Base-by-base conservation (phyloP, 2,329 filamentous ascomycete species). In the Eurotiales sp. region DNA sequence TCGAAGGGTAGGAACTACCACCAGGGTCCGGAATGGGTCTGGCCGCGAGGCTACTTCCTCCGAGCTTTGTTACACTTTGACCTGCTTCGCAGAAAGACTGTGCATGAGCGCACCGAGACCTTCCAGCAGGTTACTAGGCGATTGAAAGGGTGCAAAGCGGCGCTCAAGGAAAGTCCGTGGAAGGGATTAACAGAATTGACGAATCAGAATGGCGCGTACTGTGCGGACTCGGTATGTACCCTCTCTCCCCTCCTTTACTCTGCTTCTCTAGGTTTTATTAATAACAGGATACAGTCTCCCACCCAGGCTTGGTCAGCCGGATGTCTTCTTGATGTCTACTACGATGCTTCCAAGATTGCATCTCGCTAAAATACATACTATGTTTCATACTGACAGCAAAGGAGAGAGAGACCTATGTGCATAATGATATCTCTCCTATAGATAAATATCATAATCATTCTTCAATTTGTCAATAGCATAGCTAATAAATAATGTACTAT, bases 1-100 rank as follows among this genome's bases (percentile, higher is more conserved):
- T 84, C 87, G 60, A 97, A 97, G 72, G 93, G 93, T 45, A 81
- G 93, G 51, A 99, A 97, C 72, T 99, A 99, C 72, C 93, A 99
- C 70, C 92, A 97, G 69, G 93, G 93, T 4, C 95, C 93, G 0
- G 93, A 99, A 69, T 99, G 93, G 93, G 75, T 96, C 21, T 99
- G 93, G 93, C 95, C 92, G 0, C 92, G 90, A 1, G 93, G 93
- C 4, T 99, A 90, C 76, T 99, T 96, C 78, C 77, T 96, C 19
- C 85, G 95, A 44, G 93, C 93, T 1, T 75, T 99, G 58, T 79
- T 99, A 56, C 88, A 90, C 68, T 97, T 97, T 63, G 90, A 96
- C 66, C 74, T 97, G 45, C 79, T 81, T 74, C 79, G 90, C 25
- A 80, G 89, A 44, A 78, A 79, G 56, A 82, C 78, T 1, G 66